Evolutionary conservation across 495 filamentous ascomycete genomes (phyloP).

Genomic region (Penicillium pancosmium): DNA sequence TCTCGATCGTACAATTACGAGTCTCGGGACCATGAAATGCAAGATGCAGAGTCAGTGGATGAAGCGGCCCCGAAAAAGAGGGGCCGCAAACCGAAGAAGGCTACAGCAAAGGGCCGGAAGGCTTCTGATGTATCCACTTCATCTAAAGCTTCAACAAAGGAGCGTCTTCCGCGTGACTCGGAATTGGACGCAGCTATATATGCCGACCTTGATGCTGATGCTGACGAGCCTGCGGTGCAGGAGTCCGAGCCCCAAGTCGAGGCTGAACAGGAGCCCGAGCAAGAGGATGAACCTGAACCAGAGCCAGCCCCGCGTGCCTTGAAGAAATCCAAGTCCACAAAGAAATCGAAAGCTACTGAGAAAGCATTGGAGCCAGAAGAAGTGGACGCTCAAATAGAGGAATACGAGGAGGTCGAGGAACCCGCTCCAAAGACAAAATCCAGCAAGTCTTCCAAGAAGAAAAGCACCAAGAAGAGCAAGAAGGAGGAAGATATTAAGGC

Average conservation of each 20-base stretch:
- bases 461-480: slow-evolving; percentile 31
- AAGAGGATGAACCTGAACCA: slow-evolving; percentile 7
- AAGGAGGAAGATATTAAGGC: slow-evolving; percentile 31
- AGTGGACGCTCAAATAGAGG: slow-evolving; percentile 1
- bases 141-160: slow-evolving; percentile 40
- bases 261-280: slow-evolving; percentile 1
- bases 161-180: slow-evolving; percentile 56
- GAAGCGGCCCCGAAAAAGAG: slow-evolving; percentile 34
- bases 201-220: slow-evolving; percentile 57
- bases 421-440: slow-evolving; percentile 25
- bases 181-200: slow-evolving; percentile 71
- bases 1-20: slow-evolving; percentile 26
- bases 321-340: slow-evolving; percentile 43
- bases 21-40: slow-evolving; percentile 23
- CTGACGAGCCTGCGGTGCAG: slow-evolving; percentile 15
- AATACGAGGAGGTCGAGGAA: slow-evolving; percentile 30
- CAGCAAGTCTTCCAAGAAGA: slow-evolving; percentile 31
- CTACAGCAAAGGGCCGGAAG: slow-evolving; percentile 53
- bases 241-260: slow-evolving; percentile 11
- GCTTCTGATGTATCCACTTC: slow-evolving; percentile 55
- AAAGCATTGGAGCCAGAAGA: slow-evolving; percentile 16
- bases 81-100: slow-evolving; percentile 46
- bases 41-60: slow-evolving; percentile 27
- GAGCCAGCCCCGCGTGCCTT: slow-evolving; percentile 32
- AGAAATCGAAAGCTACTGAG: slow-evolving; percentile 37